These are phyloP conservation scores for Tolypocladium paradoxum DNA, from an alignment of 2,329 filamentous ascomycete genomes.

Conservation along the genomic window DNA sequence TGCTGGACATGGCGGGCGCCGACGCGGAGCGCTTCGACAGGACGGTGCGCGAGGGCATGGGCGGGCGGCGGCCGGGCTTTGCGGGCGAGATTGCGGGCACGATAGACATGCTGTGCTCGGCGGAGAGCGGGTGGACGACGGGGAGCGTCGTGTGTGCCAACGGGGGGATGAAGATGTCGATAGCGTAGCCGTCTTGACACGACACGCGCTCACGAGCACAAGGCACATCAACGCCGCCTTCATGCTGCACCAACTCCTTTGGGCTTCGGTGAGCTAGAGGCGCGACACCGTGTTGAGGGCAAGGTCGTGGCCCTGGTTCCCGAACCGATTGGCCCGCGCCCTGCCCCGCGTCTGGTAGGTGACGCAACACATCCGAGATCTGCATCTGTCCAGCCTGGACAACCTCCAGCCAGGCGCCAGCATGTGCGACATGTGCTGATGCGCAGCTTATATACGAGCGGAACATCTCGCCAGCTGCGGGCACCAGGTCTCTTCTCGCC, in stretches of 20 bases:
- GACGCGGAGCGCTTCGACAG: constrained; percentile 22
- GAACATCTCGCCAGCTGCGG: not conserved
- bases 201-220: too few species aligned
- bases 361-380: not conserved
- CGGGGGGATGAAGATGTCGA: constrained; percentile 36
- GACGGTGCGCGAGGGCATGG: constrained; percentile 21
- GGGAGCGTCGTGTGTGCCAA: constrained; percentile 64
- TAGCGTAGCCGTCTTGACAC: too few species aligned
- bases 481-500: not conserved
- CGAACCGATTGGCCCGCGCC: not conserved
- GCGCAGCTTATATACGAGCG: not conserved
- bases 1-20: constrained; percentile 16
- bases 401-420: not conserved
- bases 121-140: constrained; percentile 57
- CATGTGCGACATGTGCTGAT: not conserved
- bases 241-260: not conserved
- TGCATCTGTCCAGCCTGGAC: not conserved
- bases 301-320: not conserved
- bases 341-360: not conserved
- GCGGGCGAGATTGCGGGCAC: constrained; percentile 54
- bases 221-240: too few species aligned
- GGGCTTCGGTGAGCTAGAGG: not conserved
- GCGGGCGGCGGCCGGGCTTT: constrained; percentile 22
- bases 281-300: not conserved
- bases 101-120: constrained; percentile 58